Evolutionary conservation across 495 filamentous ascomycete species (phyloP).

Genomic region (Lasiosphaeria miniovina): DNA sequence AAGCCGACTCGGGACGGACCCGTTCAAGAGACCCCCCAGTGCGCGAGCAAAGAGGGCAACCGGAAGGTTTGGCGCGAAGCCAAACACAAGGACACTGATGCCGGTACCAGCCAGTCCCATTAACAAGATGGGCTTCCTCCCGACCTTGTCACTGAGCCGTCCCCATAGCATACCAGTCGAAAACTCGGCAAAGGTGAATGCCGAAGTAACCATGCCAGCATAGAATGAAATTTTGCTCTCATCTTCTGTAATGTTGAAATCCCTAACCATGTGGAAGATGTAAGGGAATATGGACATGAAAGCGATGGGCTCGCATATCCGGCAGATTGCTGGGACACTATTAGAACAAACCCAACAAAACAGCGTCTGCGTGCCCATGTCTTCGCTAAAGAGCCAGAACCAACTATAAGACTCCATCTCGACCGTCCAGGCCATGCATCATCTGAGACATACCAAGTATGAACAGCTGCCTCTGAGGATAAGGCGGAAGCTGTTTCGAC

Average conservation of each 20-base stretch:
- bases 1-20: slow-evolving; percentile 50
- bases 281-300: slow-evolving; percentile 99
- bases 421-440: background rate
- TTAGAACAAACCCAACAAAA: slow-evolving; percentile 29
- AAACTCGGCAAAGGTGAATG: slow-evolving; percentile 95
- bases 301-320: slow-evolving; percentile 97
- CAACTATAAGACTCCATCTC: too few relatives aligned
- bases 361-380: background rate
- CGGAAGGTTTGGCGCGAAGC: slow-evolving; percentile 80
- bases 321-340: slow-evolving; percentile 67
- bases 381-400: background rate
- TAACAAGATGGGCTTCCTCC: slow-evolving; percentile 88
- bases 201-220: slow-evolving; percentile 92
- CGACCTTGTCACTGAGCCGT: slow-evolving; percentile 83
- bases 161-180: slow-evolving; percentile 89
- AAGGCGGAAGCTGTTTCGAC: slow-evolving; percentile 35
- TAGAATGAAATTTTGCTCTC: slow-evolving; percentile 83
- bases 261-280: slow-evolving; percentile 95
- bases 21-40: slow-evolving; percentile 88
- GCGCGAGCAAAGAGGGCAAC: slow-evolving; percentile 85
- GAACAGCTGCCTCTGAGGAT: slow-evolving; percentile 61
- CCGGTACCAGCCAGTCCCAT: slow-evolving; percentile 85
- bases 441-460: slow-evolving; percentile 59
- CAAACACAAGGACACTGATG: slow-evolving; percentile 90
- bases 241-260: slow-evolving; percentile 79